These are phyloP conservation scores for Nicotiana knightiana DNA, from an alignment of 257 asterid genomes.

Conservation along the genomic window DNA sequence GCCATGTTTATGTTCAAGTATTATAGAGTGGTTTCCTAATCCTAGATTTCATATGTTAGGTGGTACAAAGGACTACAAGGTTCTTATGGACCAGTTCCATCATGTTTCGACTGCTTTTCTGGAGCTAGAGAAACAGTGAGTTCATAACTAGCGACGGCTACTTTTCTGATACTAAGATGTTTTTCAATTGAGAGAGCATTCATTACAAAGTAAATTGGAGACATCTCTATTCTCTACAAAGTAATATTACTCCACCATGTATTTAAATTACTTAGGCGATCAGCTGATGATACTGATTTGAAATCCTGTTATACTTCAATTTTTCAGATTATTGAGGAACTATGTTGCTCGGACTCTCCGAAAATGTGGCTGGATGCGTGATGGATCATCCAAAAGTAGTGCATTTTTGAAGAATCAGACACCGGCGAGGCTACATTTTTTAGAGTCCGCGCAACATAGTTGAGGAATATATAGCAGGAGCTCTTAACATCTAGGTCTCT, in stretches of 20 bases:
- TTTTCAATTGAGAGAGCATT: neutral
- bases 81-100: conserved; percentile 90
- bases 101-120: conserved; percentile 80
- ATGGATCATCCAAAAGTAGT: too few species aligned
- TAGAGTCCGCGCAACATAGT: too few species aligned
- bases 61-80: conserved; percentile 84
- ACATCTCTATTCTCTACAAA: too few species aligned
- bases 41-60: conserved; percentile 29
- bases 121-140: conserved; percentile 74
- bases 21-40: neutral
- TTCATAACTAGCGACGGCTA: conserved; percentile 13
- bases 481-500: neutral
- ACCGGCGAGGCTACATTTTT: too few species aligned
- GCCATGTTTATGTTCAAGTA: neutral
- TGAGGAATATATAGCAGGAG: neutral
- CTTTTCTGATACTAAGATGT: neutral
- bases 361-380: too few species aligned
- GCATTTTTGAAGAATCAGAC: too few species aligned
- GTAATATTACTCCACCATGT: neutral
- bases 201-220: too few species aligned
- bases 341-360: too few species aligned
- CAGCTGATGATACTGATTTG: too few species aligned
- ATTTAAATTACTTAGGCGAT: neutral
- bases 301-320: neutral
- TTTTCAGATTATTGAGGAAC: too few species aligned